Percentiles rank a stretch among this genome's conserved stretches.
Conservation (phyloP, 2,329 filamentous ascomycete species). For the Microcyclospora pomicola region DNA sequence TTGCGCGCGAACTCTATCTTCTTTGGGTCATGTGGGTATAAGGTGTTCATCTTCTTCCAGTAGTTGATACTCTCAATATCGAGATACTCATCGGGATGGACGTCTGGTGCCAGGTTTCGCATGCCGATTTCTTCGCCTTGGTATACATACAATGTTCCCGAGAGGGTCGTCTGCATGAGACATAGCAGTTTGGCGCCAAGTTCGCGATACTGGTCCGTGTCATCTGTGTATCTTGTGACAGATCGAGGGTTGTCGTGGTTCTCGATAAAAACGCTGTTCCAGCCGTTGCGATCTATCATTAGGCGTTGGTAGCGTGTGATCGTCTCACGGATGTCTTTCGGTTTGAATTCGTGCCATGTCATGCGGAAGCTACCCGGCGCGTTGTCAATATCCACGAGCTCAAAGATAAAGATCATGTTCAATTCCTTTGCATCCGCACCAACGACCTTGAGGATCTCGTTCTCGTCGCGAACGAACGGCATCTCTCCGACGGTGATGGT, state of each 20-base stretch:
- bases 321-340: constrained; percentile 15
- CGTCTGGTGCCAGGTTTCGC: constrained; percentile 29
- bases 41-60: constrained; percentile 34
- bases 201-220: constrained; percentile 32
- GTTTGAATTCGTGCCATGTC: constrained; percentile 27
- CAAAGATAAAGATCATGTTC: constrained; percentile 38
- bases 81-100: constrained; percentile 29
- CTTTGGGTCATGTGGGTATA: constrained; percentile 21
- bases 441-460: constrained; percentile 30
- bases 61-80: constrained; percentile 44
- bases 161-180: constrained; percentile 33
- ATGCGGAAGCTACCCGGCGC: constrained; percentile 20
- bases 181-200: constrained; percentile 35
- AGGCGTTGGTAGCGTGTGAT: constrained; percentile 31
- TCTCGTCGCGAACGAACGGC: constrained; percentile 36
- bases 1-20: constrained; percentile 35
- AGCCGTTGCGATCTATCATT: constrained; percentile 35
- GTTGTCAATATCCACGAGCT: constrained; percentile 29
- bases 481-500: constrained; percentile 49
- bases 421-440: constrained; percentile 28
- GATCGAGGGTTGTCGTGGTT: constrained; percentile 40
- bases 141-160: constrained; percentile 39
- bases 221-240: constrained; percentile 35
- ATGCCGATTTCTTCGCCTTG: constrained; percentile 40
- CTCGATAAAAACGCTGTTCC: constrained; percentile 40